Evolutionary conservation across 768 basidiomycete genomes (phyloP).

Genomic region (Termitomyces bulborhizus): DNA sequence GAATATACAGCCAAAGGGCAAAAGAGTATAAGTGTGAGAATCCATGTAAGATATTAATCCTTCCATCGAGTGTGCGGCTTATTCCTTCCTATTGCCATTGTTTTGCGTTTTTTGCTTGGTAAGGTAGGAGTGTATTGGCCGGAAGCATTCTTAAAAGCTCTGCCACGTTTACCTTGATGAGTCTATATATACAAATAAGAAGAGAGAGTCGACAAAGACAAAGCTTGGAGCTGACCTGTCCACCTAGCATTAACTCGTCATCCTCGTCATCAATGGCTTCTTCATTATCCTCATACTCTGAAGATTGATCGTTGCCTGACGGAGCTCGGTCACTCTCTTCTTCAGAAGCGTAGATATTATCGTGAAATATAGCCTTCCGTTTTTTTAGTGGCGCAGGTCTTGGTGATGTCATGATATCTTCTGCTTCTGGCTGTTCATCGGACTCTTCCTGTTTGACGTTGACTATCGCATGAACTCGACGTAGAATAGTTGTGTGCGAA

Average conservation of each 20-base stretch:
- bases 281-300: constrained; percentile 26
- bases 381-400: constrained; percentile 1
- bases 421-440: constrained; percentile 3
- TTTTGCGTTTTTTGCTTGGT: constrained; percentile 31
- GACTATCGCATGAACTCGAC: constrained; percentile 62
- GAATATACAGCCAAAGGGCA: constrained; percentile 3
- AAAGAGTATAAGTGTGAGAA: background rate
- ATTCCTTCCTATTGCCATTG: constrained; percentile 2
- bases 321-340: constrained; percentile 3
- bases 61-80: constrained; percentile 9
- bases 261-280: constrained; percentile 38
- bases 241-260: constrained; percentile 57
- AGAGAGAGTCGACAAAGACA: background rate
- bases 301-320: constrained; percentile 4
- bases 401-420: background rate
- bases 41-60: background rate
- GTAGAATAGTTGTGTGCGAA: constrained; percentile 36
- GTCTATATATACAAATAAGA: constrained; percentile 14
- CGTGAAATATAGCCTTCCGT: constrained; percentile 3
- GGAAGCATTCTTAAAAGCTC: constrained; percentile 4
- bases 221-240: constrained; percentile 34
- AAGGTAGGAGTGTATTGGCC: constrained; percentile 15
- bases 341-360: constrained; percentile 4
- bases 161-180: constrained; percentile 24
- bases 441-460: constrained; percentile 61